Percentiles rank a stretch among this genome's conserved stretches.
phyloP scores from a whole-genome alignment of 306 rosid genomes.

The Ormosia semicastrata region DNA sequence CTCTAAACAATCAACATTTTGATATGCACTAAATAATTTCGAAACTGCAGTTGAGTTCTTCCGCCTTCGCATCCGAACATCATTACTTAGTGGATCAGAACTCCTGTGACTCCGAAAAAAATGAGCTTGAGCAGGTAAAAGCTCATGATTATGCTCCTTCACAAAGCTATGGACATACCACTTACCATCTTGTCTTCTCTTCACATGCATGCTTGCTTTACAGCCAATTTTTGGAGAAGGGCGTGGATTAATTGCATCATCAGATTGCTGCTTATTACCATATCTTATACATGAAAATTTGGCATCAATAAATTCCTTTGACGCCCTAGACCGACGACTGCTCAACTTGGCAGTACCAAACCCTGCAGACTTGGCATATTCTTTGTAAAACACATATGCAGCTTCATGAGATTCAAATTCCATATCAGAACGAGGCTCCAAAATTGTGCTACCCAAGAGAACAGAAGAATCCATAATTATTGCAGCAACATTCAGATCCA shows the following conservation, averaged over 20 bases:
- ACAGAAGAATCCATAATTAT: conserved; percentile 43
- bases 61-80: conserved; percentile 56
- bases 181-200: conserved; percentile 60
- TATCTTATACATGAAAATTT: conserved; percentile 65
- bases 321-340: conserved; percentile 65
- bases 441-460: conserved; percentile 32
- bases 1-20: conserved; percentile 57
- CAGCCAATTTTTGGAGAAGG: conserved; percentile 70
- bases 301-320: conserved; percentile 64
- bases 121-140: conserved; percentile 62
- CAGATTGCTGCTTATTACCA: conserved; percentile 69
- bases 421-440: conserved; percentile 47
- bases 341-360: conserved; percentile 71
- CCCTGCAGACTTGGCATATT: conserved; percentile 58
- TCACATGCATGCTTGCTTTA: conserved; percentile 66
- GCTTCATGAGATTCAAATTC: conserved; percentile 65
- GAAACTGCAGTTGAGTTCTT: conserved; percentile 44
- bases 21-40: conserved; percentile 52
- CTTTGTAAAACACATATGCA: conserved; percentile 57
- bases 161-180: conserved; percentile 61
- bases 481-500: conserved; percentile 30
- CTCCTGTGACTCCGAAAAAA: conserved; percentile 61
- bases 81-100: conserved; percentile 47
- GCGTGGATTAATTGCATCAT: conserved; percentile 66
- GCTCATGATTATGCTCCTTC: conserved; percentile 64